Conservation (phyloP, 2,329 filamentous ascomycete species). For the Fusarium dlaminii region DNA sequence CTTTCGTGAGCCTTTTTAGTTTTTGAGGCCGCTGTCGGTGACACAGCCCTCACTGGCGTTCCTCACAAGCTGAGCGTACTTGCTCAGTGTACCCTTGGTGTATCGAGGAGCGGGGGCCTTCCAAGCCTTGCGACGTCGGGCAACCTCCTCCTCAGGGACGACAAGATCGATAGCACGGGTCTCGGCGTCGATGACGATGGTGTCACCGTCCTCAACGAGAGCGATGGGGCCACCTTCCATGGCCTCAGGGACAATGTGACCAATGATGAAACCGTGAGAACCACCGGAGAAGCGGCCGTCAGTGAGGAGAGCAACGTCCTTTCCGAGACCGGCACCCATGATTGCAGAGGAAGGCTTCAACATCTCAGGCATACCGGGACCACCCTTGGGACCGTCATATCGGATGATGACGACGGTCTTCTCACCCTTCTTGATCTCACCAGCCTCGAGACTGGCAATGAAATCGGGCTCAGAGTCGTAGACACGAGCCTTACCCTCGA, state of each 20-base stretch:
- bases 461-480: conserved; percentile 87
- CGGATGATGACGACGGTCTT: conserved; percentile 92
- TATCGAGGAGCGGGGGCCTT: conserved; percentile 67
- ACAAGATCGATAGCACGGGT: conserved; percentile 74
- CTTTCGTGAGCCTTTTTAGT: conserved; percentile 20
- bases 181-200: conserved; percentile 84
- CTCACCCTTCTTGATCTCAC: conserved; percentile 83
- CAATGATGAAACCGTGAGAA: conserved; percentile 86
- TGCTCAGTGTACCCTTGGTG: conserved; percentile 72
- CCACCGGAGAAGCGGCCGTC: conserved; percentile 83
- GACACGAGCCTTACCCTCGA: conserved; percentile 82
- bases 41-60: conserved; percentile 69
- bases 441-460: conserved; percentile 78
- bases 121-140: conserved; percentile 67
- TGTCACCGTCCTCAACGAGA: conserved; percentile 82
- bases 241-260: conserved; percentile 88
- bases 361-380: conserved; percentile 95
- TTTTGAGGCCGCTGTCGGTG: conserved; percentile 55
- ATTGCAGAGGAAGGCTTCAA: conserved; percentile 91
- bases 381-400: conserved; percentile 93
- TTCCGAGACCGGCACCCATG: conserved; percentile 86
- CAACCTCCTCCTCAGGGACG: conserved; percentile 72
- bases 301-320: conserved; percentile 78
- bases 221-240: conserved; percentile 87
- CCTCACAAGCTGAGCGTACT: conserved; percentile 71